Evolutionary conservation across 2,329 filamentous ascomycete species (phyloP), one percentile per base, ranked within the genome.

Genomic region (Stemphylium lycopersici): DNA sequence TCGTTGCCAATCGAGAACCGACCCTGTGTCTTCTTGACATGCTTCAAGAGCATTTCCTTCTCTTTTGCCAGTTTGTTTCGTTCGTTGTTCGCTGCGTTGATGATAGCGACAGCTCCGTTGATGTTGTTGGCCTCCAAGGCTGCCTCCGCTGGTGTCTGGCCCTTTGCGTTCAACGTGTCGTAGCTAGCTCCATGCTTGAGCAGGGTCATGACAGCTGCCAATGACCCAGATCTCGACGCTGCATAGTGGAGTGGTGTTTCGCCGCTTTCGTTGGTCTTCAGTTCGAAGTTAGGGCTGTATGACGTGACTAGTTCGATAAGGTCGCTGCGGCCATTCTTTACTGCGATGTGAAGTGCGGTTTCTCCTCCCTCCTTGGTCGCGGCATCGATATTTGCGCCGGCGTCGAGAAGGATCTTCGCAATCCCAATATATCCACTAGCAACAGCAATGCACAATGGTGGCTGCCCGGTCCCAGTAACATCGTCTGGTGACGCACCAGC

Each of bases 241-340:
- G 70, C 71, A 34, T 73, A 73, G 50, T 73, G 71, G 4, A 74
- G 63, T 29, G 65, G 55, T 42, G 71, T 73, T 38, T 72, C 70
- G n/a, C 63, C 54, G 5, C 62, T 66, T 12, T 54, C 20, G 8
- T 52, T 29, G 1, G 71, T 71, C 45, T 56, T 62, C 13, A 44
- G 50, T 33, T 68, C 63, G 11, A 72, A 51, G 29, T 68, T 48
- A 7, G 68, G 61, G 40, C 56, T 52, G 37, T 65, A 57, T 22
- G 51, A 40, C 3, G 73, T 59, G 15, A 74, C 52, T 6, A 67
- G 29, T 16, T 71, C 65, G 26, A 70, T 56, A 2, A 73, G 58
- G 15, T 72, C 66, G 26, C 51, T 56, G 6, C 59, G 62, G 15
- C 59, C 65, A 42, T 55, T 52, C 48, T 65, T 71, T 55, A 71